Base-by-base conservation (phyloP, 495 filamentous ascomycete genomes). In the Penicillium silybi region DNA sequence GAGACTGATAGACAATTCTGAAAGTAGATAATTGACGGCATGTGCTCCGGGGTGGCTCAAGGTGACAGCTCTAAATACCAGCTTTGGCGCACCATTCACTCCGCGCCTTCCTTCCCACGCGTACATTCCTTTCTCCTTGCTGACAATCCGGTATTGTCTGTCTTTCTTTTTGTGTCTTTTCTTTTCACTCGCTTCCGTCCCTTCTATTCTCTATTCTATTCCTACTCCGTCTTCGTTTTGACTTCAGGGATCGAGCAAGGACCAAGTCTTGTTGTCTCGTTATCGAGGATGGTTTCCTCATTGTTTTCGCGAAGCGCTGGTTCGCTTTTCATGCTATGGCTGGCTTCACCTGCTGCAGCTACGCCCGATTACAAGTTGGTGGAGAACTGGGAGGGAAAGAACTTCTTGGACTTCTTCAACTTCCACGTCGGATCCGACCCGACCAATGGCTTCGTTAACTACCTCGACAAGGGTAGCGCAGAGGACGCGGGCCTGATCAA, bases 371-470 rank as follows among this genome's bases (percentile, higher is more conserved):
- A 80, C 61, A 64, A 62, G 38, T 65, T 81, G 41, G 54, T 67
- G 15, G 63, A 74, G 56, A 69, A 68, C 34, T 79, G 71, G 65
- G 67, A 76, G 40, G 68, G 72, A 11, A 48, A 70, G n/a, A 69
- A 69, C 27, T 82, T 81, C 62, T 72, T 82, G 56, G 53, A 75
- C 26, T 70, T 69, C 44, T 82, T 82, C 67, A 66, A 72, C 41
- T 77, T 80, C 58, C 76, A 71, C 53, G 64, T 53, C 26, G 68
- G 61, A 0, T n/a, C 70, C 0, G 86, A 92, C 55, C 86, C 86
- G 2, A 89, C 86, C 6, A 72, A 84, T 55, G 87, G 86, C 8
- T 87, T 78, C 61, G 86, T 90, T 53, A 68, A 83, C 47, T 92
- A 88, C 64, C 68, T 82, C 48, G 74, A 82, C 58, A 69, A 76